Conservation (phyloP, 2,329 filamentous ascomycete genomes). For the Talaromyces rugulosus region DNA sequence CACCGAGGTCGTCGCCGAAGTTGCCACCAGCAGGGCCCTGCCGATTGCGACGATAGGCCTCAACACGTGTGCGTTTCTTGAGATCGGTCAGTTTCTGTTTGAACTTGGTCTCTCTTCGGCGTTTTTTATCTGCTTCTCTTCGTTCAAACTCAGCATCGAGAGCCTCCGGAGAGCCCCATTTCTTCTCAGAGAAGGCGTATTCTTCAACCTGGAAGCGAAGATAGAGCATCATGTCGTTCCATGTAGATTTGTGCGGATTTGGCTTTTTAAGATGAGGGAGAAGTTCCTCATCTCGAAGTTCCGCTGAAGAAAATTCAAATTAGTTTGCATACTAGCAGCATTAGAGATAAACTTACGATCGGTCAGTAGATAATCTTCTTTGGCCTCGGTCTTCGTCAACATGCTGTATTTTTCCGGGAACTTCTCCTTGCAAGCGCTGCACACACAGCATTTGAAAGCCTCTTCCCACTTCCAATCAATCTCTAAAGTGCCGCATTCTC, state of each 20-base stretch:
- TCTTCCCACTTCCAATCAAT: conserved; percentile 97
- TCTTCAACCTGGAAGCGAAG: conserved; percentile 90
- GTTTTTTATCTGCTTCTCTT: conserved; percentile 74
- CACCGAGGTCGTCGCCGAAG: conserved; percentile 74
- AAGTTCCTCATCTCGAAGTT: conserved; percentile 82
- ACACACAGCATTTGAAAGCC: conserved; percentile 70
- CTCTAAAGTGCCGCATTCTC: conserved; percentile 77
- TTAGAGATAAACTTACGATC: conserved; percentile 59
- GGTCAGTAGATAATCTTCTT: conserved; percentile 90
- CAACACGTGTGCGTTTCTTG: conserved; percentile 89
- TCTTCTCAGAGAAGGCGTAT: conserved; percentile 74
- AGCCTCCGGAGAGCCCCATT: conserved; percentile 85
- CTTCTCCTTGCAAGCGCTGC: conserved; percentile 81
- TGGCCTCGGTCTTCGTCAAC: conserved; percentile 93
- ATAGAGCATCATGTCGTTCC: conserved; percentile 99
- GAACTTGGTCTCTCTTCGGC: conserved; percentile 85
- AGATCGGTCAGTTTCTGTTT: conserved; percentile 81
- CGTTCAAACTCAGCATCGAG: conserved; percentile 85
- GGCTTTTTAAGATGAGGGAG: conserved; percentile 83
- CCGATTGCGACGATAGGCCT: conserved; percentile 74
- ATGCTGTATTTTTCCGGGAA: conserved; percentile 89
- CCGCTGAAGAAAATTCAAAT: conserved; percentile 50
- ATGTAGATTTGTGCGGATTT: conserved; percentile 92
- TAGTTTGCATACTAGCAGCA: neutral
- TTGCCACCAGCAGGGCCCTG: conserved; percentile 45